Percentiles rank a stretch among this genome's conserved stretches.
Evolutionary conservation across 805 yeast species (phyloP).

Genomic region (Tetrapisispora phaffii): DNA sequence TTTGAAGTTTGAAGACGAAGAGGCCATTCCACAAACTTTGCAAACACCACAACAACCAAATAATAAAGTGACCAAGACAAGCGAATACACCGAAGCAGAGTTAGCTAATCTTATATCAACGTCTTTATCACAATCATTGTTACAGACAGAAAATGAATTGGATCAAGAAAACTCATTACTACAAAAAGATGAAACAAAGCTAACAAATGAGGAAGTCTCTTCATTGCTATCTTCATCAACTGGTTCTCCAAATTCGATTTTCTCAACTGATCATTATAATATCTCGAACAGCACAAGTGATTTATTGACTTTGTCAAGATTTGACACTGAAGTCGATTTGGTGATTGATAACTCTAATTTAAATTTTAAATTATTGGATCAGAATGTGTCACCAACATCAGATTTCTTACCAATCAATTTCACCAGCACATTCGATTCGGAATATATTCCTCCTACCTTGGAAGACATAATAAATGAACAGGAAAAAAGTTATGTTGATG

Average conservation of each 20-base stretch:
- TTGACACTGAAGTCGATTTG: not conserved
- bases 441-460: constrained; percentile 25
- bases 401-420: constrained; percentile 1
- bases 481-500: constrained; percentile 8
- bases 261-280: constrained; percentile 15
- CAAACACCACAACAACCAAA: not conserved
- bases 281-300: constrained; percentile 4
- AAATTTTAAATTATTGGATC: not conserved
- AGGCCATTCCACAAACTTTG: not conserved
- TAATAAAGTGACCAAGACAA: not conserved
- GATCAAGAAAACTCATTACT: not conserved
- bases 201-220: not conserved
- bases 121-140: not conserved
- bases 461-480: constrained; percentile 29
- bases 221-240: constrained; percentile 14
- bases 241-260: constrained; percentile 21
- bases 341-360: not conserved
- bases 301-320: not conserved
- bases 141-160: not conserved
- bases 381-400: not conserved
- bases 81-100: not conserved
- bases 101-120: not conserved
- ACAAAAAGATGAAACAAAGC: not conserved
- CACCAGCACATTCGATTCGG: not conserved
- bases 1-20: constrained; percentile 22